Evolutionary conservation across 495 filamentous ascomycete genomes (phyloP).

Genomic region (Lichenothelia convexa): DNA sequence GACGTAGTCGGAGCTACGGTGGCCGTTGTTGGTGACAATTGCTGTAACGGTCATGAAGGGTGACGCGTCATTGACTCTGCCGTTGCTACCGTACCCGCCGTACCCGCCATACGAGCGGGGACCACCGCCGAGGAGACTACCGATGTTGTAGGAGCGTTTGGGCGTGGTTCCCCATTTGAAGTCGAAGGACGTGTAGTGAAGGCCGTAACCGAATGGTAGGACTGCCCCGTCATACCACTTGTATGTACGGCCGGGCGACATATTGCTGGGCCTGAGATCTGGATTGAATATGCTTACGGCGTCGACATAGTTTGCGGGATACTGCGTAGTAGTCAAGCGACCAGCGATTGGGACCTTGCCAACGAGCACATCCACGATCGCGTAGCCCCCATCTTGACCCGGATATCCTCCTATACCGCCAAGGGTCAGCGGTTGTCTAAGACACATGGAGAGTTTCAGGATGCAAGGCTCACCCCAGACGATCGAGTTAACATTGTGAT

Average conservation of each 20-base stretch:
- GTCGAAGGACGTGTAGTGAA: constrained; percentile 27
- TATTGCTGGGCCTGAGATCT: constrained; percentile 25
- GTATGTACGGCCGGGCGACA: constrained; percentile 31
- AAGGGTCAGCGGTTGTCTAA: constrained; percentile 11
- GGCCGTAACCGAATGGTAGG: constrained; percentile 32
- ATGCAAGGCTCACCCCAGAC: no score
- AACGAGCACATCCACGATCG: constrained; percentile 29
- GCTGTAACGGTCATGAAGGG: constrained; percentile 6
- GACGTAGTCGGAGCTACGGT: not conserved
- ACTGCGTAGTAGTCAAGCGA: constrained; percentile 32
- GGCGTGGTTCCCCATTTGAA: constrained; percentile 8
- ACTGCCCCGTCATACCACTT: constrained; percentile 35
- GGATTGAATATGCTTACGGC: constrained; percentile 32
- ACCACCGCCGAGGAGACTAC: constrained; percentile 2
- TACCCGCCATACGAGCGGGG: no score
- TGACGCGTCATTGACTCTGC: constrained; percentile 6
- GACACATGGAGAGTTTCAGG: no score
- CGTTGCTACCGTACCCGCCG: not conserved
- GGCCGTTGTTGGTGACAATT: constrained; percentile 1
- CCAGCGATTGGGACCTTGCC: constrained; percentile 32
- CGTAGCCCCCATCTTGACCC: constrained; percentile 32
- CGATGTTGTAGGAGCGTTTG: constrained; percentile 6
- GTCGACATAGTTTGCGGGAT: constrained; percentile 30
- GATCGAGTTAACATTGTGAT: constrained; percentile 27
- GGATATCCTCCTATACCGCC: constrained; percentile 32